phyloP scores from a whole-genome alignment of 495 filamentous ascomycete species.

The Penicillium manginii region DNA sequence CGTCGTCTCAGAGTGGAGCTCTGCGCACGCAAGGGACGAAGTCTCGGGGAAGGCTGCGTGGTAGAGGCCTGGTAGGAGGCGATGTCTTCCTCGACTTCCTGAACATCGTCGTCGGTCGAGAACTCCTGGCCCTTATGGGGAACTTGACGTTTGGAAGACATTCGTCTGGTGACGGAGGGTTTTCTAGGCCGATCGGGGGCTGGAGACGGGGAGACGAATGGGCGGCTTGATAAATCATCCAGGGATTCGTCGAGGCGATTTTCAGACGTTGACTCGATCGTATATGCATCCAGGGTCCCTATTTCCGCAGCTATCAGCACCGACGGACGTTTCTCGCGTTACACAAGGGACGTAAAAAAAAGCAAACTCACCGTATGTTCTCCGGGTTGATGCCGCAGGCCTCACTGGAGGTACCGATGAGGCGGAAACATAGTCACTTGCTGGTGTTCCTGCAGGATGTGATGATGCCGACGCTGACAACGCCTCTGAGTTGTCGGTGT shows the following conservation, averaged over 20 bases:
- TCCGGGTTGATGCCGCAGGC: slow-evolving; percentile 28
- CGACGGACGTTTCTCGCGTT: slow-evolving; percentile 15
- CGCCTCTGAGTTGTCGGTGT: too few species aligned
- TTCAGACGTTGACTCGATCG: slow-evolving; percentile 34
- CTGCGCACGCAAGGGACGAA: slow-evolving; percentile 45
- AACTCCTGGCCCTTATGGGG: slow-evolving; percentile 87
- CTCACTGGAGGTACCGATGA: slow-evolving; percentile 21
- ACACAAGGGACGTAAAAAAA: slow-evolving; percentile 13
- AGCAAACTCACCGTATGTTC: slow-evolving; percentile 41
- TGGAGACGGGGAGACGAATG: slow-evolving; percentile 54
- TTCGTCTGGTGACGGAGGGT: slow-evolving; percentile 68
- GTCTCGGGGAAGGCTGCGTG: slow-evolving; percentile 42
- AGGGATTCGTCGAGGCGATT: slow-evolving; percentile 34
- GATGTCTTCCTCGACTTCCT: slow-evolving; percentile 72
- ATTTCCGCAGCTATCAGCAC: slow-evolving; percentile 13
- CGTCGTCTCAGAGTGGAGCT: slow-evolving; percentile 76
- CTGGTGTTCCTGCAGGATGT: slow-evolving; percentile 16
- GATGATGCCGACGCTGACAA: slow-evolving; percentile 3
- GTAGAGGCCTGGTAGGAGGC: slow-evolving; percentile 38
- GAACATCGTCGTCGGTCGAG: slow-evolving; percentile 87
- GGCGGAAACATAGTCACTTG: slow-evolving; percentile 10
- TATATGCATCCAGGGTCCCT: slow-evolving; percentile 43
- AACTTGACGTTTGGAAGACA: slow-evolving; percentile 71
- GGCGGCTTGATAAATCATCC: slow-evolving; percentile 35
- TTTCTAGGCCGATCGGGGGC: slow-evolving; percentile 68